Evolutionary conservation across 2,329 filamentous ascomycete species (phyloP), one percentile per base, ranked within the genome.

Genomic region (Zasmidium citrigriseum): DNA sequence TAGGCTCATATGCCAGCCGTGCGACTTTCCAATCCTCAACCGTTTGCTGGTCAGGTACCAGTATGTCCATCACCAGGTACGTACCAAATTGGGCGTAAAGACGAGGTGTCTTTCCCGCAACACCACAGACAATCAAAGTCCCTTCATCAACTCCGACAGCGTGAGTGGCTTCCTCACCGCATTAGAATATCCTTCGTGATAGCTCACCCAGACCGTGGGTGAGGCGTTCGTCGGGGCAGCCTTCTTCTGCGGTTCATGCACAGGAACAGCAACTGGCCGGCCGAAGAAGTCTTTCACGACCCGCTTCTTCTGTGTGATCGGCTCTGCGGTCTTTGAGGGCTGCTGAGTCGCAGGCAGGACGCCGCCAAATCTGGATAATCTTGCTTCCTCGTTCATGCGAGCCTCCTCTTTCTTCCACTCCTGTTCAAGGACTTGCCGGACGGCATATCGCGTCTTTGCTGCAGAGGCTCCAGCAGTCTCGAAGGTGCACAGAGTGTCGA

Each of bases 361-460:
- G n/a, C 80, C 85, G 45, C 75, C 77, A 72, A 86, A 88, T 2
- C 88, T 82, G 9, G 86, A 85, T 67, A 89, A 85, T 1, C 89
- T 80, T 0, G 86, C 82, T 3, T 85, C 82, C 60, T 85, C 85
- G 51, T 90, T 88, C 14, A 88, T 86, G 29, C 86, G 78, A 25
- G 83, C 78, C 12, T 88, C 83, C 49, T 91, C 88, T 69, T 89
- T 91, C 60, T 85, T 86, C 67, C 93, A 89, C 73, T 98, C 93
- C 72, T 95, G 91, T 69, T 96, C 92, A 1, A 99, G 82, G 9
- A 97, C 93, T 73, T 97, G 93, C 21, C 95, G 87, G 4, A 99
- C 89, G 1, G 93, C 93, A 70, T 91, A 99, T n/a, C 95, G 86
- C 0, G 91, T 91, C 0, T 86, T 86, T 3, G 82, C 70, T 2